These are phyloP conservation scores for Myxozyma neotropica DNA, from an alignment of 805 yeast species.

Conservation along the genomic window DNA sequence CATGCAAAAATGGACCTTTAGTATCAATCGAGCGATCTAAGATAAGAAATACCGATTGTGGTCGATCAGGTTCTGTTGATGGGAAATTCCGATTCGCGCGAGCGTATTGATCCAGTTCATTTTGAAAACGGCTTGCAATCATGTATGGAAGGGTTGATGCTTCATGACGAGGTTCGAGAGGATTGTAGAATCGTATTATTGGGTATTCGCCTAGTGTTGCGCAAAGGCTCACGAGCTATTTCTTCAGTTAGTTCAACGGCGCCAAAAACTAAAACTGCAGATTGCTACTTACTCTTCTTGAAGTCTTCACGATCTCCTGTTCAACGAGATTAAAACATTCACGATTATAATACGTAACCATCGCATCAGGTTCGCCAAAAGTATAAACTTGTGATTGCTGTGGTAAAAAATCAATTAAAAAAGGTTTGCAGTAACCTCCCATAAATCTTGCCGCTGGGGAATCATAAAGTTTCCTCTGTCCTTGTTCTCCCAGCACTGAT, in stretches of 20 bases:
- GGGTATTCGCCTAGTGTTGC: constrained; percentile 87
- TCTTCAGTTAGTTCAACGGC: background rate
- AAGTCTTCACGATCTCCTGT: constrained; percentile 59
- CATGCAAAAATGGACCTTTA: constrained; percentile 82
- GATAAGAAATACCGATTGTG: constrained; percentile 72
- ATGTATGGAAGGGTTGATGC: constrained; percentile 65
- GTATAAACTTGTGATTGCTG: constrained; percentile 71
- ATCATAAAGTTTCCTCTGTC: constrained; percentile 33
- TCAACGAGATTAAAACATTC: constrained; percentile 64
- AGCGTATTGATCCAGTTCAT: constrained; percentile 72
- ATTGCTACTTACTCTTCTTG: constrained; percentile 48
- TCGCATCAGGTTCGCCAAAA: constrained; percentile 59
- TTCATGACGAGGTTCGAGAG: constrained; percentile 53
- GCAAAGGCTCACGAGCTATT: constrained; percentile 68
- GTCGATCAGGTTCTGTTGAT: constrained; percentile 53
- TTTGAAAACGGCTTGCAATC: constrained; percentile 73
- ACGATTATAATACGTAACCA: constrained; percentile 72
- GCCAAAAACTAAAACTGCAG: too few relatives aligned
- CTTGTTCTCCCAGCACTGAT: constrained; percentile 30
- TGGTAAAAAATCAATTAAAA: constrained; percentile 60
- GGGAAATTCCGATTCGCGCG: constrained; percentile 68
- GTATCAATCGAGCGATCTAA: constrained; percentile 84
- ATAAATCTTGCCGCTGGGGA: constrained; percentile 38
- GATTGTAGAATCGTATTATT: constrained; percentile 69
- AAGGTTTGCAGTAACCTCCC: constrained; percentile 43